phyloP scores from a whole-genome alignment of 257 asterid genomes.

The Ajuga chamaepitys region DNA sequence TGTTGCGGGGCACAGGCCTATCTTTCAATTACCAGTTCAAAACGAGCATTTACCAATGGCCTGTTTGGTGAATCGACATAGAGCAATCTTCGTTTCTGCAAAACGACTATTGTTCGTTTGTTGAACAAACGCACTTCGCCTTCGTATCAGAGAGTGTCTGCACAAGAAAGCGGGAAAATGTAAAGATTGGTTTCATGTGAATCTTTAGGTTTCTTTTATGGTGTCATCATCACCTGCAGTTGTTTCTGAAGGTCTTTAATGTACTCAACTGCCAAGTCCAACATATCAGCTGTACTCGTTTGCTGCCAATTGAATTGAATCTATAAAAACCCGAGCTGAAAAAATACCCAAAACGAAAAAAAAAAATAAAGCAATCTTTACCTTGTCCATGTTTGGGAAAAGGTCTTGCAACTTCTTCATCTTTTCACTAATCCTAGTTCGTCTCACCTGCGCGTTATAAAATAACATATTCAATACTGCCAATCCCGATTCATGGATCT shows the following conservation, averaged over 20 bases:
- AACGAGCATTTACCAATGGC: no score
- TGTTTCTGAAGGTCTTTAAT: conserved; percentile 78
- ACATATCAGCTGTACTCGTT: conserved; percentile 86
- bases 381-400: conserved; percentile 88
- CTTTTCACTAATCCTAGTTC: conserved; percentile 73
- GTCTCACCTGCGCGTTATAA: conserved; percentile 39
- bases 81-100: no score
- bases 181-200: conserved; percentile 29
- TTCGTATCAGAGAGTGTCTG: conserved; percentile 56
- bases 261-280: conserved; percentile 82
- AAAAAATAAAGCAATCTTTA: neutral
- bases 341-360: neutral
- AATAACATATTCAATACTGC: no score
- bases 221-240: conserved; percentile 42
- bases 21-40: neutral
- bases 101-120: conserved; percentile 11
- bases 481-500: no score
- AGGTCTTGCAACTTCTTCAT: conserved; percentile 90
- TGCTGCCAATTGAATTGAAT: conserved; percentile 40
- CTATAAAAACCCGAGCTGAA: neutral
- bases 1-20: neutral
- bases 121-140: conserved; percentile 58
- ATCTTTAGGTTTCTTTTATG: neutral
- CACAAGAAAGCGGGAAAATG: conserved; percentile 8
- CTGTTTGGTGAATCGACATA: neutral